Evolutionary conservation across 371 early-diverging fungal genomes (phyloP).

Genomic region (Circinella minor): DNA sequence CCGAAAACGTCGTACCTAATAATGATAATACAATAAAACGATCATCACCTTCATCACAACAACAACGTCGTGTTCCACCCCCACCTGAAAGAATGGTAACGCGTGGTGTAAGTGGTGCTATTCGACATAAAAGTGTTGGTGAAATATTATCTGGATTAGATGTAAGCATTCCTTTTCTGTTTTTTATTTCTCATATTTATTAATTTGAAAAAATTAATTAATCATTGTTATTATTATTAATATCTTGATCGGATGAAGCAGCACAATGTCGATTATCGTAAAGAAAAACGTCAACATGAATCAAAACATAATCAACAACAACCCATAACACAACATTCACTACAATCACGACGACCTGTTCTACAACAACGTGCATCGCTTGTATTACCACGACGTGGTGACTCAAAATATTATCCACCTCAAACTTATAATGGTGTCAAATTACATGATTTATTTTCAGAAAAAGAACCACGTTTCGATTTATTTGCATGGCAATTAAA

Average conservation of each 20-base stretch:
- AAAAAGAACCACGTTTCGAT: slow-evolving; percentile 49
- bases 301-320: slow-evolving; percentile 3
- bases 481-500: slow-evolving; percentile 77
- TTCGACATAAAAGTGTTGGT: slow-evolving; percentile 64
- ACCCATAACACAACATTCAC: background rate
- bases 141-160: slow-evolving; percentile 58
- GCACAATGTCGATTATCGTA: slow-evolving; percentile 9
- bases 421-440: slow-evolving; percentile 52
- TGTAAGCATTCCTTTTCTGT: slow-evolving; percentile 27
- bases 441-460: slow-evolving; percentile 35
- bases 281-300: slow-evolving; percentile 3
- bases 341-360: slow-evolving; percentile 4
- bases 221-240: no score
- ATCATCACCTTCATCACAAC: background rate
- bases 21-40: background rate
- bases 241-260: background rate
- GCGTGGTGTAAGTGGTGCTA: slow-evolving; percentile 70
- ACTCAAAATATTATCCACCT: slow-evolving; percentile 33
- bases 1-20: background rate
- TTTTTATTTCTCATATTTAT: slow-evolving; percentile 17
- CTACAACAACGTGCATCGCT: slow-evolving; percentile 28
- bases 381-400: slow-evolving; percentile 23
- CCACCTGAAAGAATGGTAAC: slow-evolving; percentile 79
- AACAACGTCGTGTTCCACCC: slow-evolving; percentile 47
- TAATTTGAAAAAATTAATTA: slow-evolving; percentile 13